Conservation (phyloP, 2,329 filamentous ascomycete species). For the Claviceps maximensis region DNA sequence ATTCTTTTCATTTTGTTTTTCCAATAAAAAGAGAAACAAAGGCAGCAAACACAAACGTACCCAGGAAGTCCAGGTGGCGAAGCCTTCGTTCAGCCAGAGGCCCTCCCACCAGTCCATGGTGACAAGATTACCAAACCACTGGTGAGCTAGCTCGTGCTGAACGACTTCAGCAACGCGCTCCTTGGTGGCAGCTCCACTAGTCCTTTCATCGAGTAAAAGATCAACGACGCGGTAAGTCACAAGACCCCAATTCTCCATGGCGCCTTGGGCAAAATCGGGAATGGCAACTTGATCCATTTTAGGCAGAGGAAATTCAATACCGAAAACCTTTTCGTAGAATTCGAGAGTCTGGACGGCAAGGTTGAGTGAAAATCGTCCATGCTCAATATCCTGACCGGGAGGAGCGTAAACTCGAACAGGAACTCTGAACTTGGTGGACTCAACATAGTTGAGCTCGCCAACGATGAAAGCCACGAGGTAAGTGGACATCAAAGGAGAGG, state of each 20-base stretch:
- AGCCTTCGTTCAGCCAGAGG: conserved; percentile 90
- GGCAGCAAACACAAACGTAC: neutral
- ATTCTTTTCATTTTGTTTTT: too few relatives aligned
- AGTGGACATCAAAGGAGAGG: conserved; percentile 87
- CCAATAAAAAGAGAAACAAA: conserved; percentile 3
- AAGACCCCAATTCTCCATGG: conserved; percentile 98
- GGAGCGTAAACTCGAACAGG: conserved; percentile 92
- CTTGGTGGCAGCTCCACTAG: conserved; percentile 75
- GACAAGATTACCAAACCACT: conserved; percentile 96
- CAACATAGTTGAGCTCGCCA: conserved; percentile 85
- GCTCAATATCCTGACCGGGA: conserved; percentile 77
- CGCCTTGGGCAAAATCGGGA: conserved; percentile 87
- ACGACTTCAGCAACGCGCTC: conserved; percentile 91
- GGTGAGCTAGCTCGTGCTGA: conserved; percentile 91
- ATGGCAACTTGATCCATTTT: conserved; percentile 64
- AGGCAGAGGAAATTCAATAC: conserved; percentile 49
- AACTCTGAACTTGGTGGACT: conserved; percentile 81
- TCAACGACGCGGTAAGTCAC: conserved; percentile 83
- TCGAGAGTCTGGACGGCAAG: conserved; percentile 79
- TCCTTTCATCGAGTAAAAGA: conserved; percentile 81
- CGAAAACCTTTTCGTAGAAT: conserved; percentile 76
- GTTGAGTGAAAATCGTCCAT: conserved; percentile 80
- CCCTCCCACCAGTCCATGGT: conserved; percentile 99
- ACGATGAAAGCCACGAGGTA: conserved; percentile 92
- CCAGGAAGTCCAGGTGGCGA: conserved; percentile 43